Conservation (phyloP, 2,329 filamentous ascomycete genomes). For the Nothophaeocryptopus gaeumannii region DNA sequence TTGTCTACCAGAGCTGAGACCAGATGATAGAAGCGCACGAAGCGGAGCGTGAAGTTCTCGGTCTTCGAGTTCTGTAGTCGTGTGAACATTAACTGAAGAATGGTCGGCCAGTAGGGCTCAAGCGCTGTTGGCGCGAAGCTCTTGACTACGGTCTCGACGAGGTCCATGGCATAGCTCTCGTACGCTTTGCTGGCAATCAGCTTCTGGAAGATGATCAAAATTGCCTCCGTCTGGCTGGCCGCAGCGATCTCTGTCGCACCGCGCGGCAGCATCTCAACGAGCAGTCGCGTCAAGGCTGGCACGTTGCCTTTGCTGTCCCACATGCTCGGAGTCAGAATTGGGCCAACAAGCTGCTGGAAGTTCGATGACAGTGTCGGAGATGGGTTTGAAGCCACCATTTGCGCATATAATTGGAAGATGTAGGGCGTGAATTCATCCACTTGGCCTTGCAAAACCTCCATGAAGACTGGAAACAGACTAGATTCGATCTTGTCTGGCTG, state of each 20-base stretch:
- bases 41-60: slow-evolving; percentile 80
- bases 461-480: slow-evolving; percentile 79
- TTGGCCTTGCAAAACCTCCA: slow-evolving; percentile 73
- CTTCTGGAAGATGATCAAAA: slow-evolving; percentile 95
- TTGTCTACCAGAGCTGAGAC: slow-evolving; percentile 74
- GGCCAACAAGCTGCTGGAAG: slow-evolving; percentile 74
- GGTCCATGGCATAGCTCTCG: slow-evolving; percentile 82
- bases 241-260: slow-evolving; percentile 69
- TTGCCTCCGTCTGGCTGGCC: slow-evolving; percentile 77
- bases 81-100: slow-evolving; percentile 78
- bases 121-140: slow-evolving; percentile 72
- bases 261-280: slow-evolving; percentile 79
- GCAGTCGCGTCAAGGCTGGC: slow-evolving; percentile 79
- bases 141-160: slow-evolving; percentile 76
- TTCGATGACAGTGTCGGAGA: slow-evolving; percentile 73
- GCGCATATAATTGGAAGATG: slow-evolving; percentile 90
- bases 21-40: slow-evolving; percentile 92
- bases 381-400: slow-evolving; percentile 82
- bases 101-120: slow-evolving; percentile 72
- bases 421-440: slow-evolving; percentile 95
- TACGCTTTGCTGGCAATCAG: slow-evolving; percentile 78
- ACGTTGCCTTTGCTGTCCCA: slow-evolving; percentile 95
- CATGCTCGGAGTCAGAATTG: slow-evolving; percentile 73
- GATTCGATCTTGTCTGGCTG: slow-evolving; percentile 74
- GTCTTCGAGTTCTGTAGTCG: slow-evolving; percentile 69